Evolutionary conservation across 169 alveolate genomes (phyloP), one percentile per base, ranked within the genome.

Genomic region (Plasmodium coatneyi): DNA sequence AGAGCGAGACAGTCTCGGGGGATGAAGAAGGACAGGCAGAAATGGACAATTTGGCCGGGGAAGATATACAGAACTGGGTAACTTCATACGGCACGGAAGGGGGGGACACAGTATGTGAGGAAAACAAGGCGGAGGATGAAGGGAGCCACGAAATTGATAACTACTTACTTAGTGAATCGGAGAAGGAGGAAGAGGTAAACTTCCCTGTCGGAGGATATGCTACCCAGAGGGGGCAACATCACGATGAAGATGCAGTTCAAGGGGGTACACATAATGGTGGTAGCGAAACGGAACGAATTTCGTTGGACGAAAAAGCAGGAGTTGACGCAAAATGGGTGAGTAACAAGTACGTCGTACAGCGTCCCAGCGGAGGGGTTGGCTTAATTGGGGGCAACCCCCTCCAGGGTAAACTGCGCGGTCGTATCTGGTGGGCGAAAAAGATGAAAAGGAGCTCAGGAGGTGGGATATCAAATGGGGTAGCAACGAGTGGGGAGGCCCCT

Each of bases 11-110:
- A 1, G 83, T 80, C 0, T 72, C 46, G 16, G 76, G 72, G 43
- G 54, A 72, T 16, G 94, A 89, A 79, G 82, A 36, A 0, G 94
- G 71, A 12, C 70, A 89, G 12, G 80, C 54, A 25, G 54, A 34
- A 9, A 80, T 78, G 70, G 46, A 7, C 28, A 28, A 60, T 22
- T 32, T 32, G 60, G n/a, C 10, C n/a, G 76, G 2, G 56, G 86
- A 80, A 9, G 43, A 22, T 43, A 52, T 2, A 80, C 30, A 80
- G 14, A 52, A 80, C 16, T 16, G 82, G 54, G 82, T 14, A 16
- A 6, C 46, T 5, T 66, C 76, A 66, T 66, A 66, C 36, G 76
- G 36, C 0, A 66, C 76, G n/a, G 76, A 28, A 25, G 76, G 36
- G 14, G 76, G 41, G n/a, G 76, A n/a, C 39, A 66, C 76, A 19